Percentiles rank a stretch among this genome's conserved stretches.
These are phyloP conservation scores for Lactarius vividus DNA, from an alignment of 768 basidiomycete species.

Conservation along the genomic window DNA sequence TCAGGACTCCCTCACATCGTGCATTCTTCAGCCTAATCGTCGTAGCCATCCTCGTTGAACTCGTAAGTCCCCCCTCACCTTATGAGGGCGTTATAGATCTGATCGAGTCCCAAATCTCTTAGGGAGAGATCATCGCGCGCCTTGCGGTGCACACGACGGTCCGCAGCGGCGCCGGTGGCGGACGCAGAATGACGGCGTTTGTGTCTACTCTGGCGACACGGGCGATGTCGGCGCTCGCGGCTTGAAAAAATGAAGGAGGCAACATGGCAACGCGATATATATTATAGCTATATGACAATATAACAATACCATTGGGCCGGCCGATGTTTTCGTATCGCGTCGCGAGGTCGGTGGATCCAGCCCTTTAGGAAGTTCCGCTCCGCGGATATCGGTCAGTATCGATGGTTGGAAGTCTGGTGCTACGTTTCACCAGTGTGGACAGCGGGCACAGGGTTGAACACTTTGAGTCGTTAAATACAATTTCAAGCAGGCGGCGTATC, in stretches of 20 bases:
- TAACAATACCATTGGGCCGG: not conserved
- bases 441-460: too few relatives aligned
- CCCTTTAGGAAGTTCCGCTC: not conserved
- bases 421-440: not conserved
- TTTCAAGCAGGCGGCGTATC: not conserved
- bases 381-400: not conserved
- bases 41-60: slow-evolving; percentile 83
- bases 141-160: slow-evolving; percentile 62
- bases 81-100: not conserved
- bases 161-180: not conserved
- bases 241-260: not conserved
- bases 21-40: slow-evolving; percentile 69
- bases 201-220: not conserved
- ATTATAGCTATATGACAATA: not conserved
- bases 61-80: slow-evolving; percentile 44
- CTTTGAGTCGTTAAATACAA: not conserved
- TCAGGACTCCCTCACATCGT: slow-evolving; percentile 19
- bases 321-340: too few relatives aligned
- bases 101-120: not conserved
- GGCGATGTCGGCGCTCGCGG: not conserved
- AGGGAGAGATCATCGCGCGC: slow-evolving; percentile 84
- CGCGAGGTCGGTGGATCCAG: too few relatives aligned
- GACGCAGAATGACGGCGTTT: not conserved
- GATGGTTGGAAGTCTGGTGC: not conserved
- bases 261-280: not conserved